Base-by-base conservation (phyloP, 164 flowering plant species). In the Taxillus chinensis region DNA sequence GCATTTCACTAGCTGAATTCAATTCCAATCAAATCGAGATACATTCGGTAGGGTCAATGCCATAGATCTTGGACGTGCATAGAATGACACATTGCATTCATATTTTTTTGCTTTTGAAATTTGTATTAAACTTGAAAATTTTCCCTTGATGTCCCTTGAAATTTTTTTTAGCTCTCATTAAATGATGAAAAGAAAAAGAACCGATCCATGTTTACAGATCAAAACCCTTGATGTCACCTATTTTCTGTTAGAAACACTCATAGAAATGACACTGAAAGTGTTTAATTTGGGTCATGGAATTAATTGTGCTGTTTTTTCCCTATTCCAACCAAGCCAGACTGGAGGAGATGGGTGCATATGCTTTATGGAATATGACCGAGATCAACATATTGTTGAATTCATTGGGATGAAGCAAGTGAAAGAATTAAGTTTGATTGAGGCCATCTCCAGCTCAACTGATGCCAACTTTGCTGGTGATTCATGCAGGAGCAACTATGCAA, bases 321-420 rank as follows among this genome's bases (percentile, higher is more conserved):
- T 56, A 16, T 51, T 9, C 41, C 43, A 39, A 39, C 45, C 16
- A 5, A 48, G 67, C 45, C 83, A 95, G 99, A 83, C 95, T 68
- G 99, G 99, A 67, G 92, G 77, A 61, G 99, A 95, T 82, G 97
- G 99, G 16, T 95, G 99, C 76, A 77, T 91, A 49, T 95, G 99
- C 79, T 79, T 78, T 66, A 73, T 95, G 63, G 82, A 78, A 67
- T 86, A 80, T 75, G 75, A 78, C 55, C 70, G 63, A 53, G 77
- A 67, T 58, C 64, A 40, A 62, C 66, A 67, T 54, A 75, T 8
- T 60, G 70, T 90, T 70, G 86, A 89, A 61, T 95, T 95, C 69
- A 74, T 73, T 41, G 97, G 99, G 67, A 81, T 95, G 95, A 89
- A 85, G 65, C 96, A 80, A 70, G 88, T 91, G 71, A 95, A 86